Evolutionary conservation across 768 basidiomycete species (phyloP), one percentile per base, ranked within the genome.

Genomic region (Mycena vulgaris): DNA sequence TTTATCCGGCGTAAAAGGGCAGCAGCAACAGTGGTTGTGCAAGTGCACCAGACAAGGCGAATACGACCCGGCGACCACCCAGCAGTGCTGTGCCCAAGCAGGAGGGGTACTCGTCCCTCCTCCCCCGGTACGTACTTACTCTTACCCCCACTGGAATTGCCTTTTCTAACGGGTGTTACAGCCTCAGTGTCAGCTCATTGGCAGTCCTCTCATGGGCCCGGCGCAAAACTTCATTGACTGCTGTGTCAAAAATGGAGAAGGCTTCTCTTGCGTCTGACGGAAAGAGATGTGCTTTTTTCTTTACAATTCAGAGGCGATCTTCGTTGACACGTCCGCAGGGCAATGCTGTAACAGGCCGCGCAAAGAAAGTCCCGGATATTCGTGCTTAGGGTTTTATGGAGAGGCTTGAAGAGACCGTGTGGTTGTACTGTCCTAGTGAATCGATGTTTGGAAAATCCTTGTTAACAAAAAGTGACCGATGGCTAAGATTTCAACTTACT

Each of bases 221-320:
- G 57, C 57, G 28, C 57, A 59, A 59, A 59, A 59, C 57, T 59
- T 59, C 57, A 45, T 59, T 25, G 30, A 59, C 57, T 59, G 57
- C 40, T 59, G 57, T n/a, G 57, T 45, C 19, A 45, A 59, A 13
- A 45, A 9, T 28, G 23, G 23, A 59, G 57, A 21, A 28, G 57
- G 57, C 9, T 59, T 59, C 57, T 45, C 27, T n/a, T 59, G 57
- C 40, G 57, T 59, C 42, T 8, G 39, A 39, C 14, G 9, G 39
- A 39, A 39, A 39, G 9, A 39, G 39, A 16, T 39, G 39, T 39
- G 14, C 39, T 39, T 39, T 39, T 8, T 39, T 39, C 39, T 16
- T 39, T 13, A 35, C 33, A 35, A 35, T 39, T 47, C 10, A 19
- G 42, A 47, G 58, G 28, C 2, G n/a, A 47, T 47, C 28, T 11